Evolutionary conservation across 169 alveolate genomes (phyloP).

Genomic region (Amoebophrya sp.): DNA sequence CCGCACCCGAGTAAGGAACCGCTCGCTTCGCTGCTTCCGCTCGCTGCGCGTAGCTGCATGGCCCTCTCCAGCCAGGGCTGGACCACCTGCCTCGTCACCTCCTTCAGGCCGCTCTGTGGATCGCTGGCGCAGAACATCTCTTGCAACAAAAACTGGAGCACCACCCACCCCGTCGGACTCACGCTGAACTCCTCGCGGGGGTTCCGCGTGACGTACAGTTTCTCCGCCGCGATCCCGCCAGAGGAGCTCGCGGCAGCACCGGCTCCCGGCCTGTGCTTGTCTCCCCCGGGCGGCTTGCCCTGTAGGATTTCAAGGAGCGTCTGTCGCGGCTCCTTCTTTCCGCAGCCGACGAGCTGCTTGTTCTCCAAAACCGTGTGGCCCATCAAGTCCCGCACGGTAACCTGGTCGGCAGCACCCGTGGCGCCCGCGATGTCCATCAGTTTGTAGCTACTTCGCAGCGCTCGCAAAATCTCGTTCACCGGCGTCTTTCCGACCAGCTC

Average conservation of each 20-base stretch:
- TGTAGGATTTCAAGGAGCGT: neutral
- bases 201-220: too few relatives aligned
- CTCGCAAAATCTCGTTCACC: neutral
- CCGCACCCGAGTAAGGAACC: too few relatives aligned
- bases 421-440: neutral
- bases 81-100: neutral
- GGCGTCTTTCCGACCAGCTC: neutral
- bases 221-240: neutral
- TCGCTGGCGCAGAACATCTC: too few relatives aligned
- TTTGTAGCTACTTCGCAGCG: neutral
- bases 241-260: neutral
- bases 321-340: neutral
- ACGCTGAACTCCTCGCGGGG: too few relatives aligned
- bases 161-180: too few relatives aligned
- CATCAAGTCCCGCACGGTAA: neutral
- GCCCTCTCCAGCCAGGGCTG: neutral
- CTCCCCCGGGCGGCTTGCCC: too few relatives aligned
- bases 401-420: neutral
- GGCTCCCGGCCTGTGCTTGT: neutral
- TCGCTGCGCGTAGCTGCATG: neutral
- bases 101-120: neutral
- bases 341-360: neutral
- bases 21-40: too few relatives aligned
- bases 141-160: too few relatives aligned
- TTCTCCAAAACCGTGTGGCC: neutral